Evolutionary conservation across 331 rosid genomes (phyloP), one percentile per base, ranked within the genome.

Genomic region (Arachis monticola): DNA sequence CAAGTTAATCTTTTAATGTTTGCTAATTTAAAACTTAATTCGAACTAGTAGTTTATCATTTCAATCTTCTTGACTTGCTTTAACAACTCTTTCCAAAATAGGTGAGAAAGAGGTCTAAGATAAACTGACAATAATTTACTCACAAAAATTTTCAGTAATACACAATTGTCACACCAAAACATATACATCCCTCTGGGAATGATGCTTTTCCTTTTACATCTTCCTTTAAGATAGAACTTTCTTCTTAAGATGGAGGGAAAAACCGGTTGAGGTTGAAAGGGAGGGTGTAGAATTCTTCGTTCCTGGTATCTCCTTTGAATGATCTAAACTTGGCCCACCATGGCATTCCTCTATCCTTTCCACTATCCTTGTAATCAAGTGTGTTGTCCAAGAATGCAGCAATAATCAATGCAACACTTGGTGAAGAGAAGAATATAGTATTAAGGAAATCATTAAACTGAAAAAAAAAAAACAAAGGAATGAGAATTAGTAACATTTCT

Each of bases 321-420:
- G 96, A 74, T 74, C 98, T 69, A 79, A 95, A 95, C 69, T 88
- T 95, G 70, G 82, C 92, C 99, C 99, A 95, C 99, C 99, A 95
- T 62, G 99, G 97, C 99, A 95, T 92, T 78, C 99, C 99, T 68
- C 99, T 85, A 71, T 95, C 99, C 76, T 88, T 89, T 5, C 89
- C 96, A 40, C 97, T 90, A 22, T 89, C 84, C 85, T 89, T 90
- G 85, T 81, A 90, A 67, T 95, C 98, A 38, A 95, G 99, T 31
- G 99, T 95, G 79, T 95, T 95, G 88, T 95, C 99, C 82, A 95
- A 85, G 90, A 95, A 92, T 41, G 92, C 92, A 0, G 98, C 92
- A 45, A 90, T 87, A 27, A 92, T 78, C 81, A 95, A 72, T 10
- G 96, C 98, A 14, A 95, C 96, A 13, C 97, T 86, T 35, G 99